Base-by-base conservation (phyloP, 495 filamentous ascomycete genomes). In the Penicillium taxi region DNA sequence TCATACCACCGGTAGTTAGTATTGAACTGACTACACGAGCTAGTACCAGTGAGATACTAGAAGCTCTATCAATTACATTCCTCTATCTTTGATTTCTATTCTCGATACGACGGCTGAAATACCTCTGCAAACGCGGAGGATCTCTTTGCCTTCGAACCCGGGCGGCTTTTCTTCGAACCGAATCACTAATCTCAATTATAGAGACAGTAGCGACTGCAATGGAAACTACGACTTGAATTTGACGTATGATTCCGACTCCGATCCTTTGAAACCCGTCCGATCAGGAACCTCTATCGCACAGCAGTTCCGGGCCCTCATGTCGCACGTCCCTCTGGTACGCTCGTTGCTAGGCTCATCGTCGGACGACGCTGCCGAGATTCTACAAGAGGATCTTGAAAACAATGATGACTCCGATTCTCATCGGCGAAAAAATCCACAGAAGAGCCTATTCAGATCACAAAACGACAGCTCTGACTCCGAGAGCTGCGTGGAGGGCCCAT, bases 291-390 rank as follows among this genome's bases (percentile, higher is more conserved):
- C 52, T 13, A 3, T 55, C 40, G 37, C 31, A 17, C 45, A 48
- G 28, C 54, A 34, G 15, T 19, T 45, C 26, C 31, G 41, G 37
- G 37, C 23, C 41, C 47, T 56, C 48, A 80, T 80, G 76, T 76
- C 71, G 41, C 67, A 66, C 48, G 58, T 63, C 29, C 72, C 63
- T 26, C 67, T 77, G 21, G 56, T 81, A 39, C 76, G 75, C 43
- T 71, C 74, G 37, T 72, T 76, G 41, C 72, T 72, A 53, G 65
- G 56, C 19, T 72, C 69, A 15, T 72, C 72, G 17, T 74, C 72
- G 11, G 80, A 81, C 49, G 75, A 77, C 36, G 70, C 73, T 18
- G 63, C 75, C 15, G 69, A 66, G 13, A 50, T 36, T n/a, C 41
- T 43, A 21, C 37, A 43, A 9, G 37, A 43, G 25, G 39, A 42